Base-by-base conservation (phyloP, 2,329 filamentous ascomycete species). In the Fusarium praegraminearum region DNA sequence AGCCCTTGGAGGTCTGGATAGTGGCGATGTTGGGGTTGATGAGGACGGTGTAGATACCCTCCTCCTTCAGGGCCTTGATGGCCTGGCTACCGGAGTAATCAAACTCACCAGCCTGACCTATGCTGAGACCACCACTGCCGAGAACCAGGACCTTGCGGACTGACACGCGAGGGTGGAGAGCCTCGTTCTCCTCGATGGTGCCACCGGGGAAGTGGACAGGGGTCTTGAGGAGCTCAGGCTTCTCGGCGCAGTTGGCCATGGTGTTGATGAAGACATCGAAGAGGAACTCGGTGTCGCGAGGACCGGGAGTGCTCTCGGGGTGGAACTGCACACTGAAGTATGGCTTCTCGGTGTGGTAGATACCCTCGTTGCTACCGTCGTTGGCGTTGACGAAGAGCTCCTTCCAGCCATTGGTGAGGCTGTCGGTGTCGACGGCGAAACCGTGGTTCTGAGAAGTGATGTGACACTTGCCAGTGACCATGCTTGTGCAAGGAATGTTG, bases 241-340 rank as follows among this genome's bases (percentile, higher is more conserved):
- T 90, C 57, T 87, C 82, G 49, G 94, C 84, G 62, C 91, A 91
- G 74, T 91, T 87, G 77, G 88, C 84, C 72, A 98, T 93, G 22
- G 94, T 92, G 81, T 91, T 84, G 78, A 99, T 92, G 84, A 99
- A 99, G 69, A 98, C 93, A 80, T 99, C 94, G 71, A 99, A 99
- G 28, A 99, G 86, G 78, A 93, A 98, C 80, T 99, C 96, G 30
- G 96, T 99, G 78, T 99, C 96, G 36, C 93, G 89, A 53, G 96
- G 96, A 61, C 96, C 96, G 4, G 96, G 96, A 2, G 94, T 97
- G 84, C 94, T 97, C 82, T 99, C 96, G 0, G 96, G 96, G 78
- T 99, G 96, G 83, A 99, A 99, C 79, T 99, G 96, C n/a, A 98
- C 96, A 85, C 94, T 98, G 86, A 99, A 99, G 83, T 95, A 97